Evolutionary conservation across 352 stramenopile genomes (phyloP), one percentile per base, ranked within the genome.

Genomic region (Albugo laibachii): DNA sequence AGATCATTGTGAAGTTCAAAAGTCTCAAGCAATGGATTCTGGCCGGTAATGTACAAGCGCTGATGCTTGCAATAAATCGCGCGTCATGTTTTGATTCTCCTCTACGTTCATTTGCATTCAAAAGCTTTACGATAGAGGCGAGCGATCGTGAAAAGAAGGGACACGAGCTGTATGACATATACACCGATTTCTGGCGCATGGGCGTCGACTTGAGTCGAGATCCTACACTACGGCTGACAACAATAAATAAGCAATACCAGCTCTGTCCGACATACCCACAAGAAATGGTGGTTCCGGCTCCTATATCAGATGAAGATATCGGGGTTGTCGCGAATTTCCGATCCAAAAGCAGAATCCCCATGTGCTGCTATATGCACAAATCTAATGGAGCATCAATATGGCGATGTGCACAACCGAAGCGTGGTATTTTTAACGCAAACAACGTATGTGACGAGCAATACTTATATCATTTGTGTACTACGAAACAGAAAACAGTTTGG

Each of bases 391-490:
- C 80, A 13, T 73, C 73, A 12, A 66, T 94, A 37, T 87, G 77
- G 68, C 70, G 81, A 1, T 91, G 79, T 47, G 79, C 79, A 6
- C 81, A 94, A 55, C 81, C 81, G 0, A 85, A 92, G 53, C 70
- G 75, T 1, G 81, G 81, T 3, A 78, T 94, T 49, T 61, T 91
- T 19, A 77, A 88, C 51, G 48, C 69, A 0, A 75, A 87, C 52
- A 89, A 63, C 51, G 47, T 58, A 0, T 55, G 66, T 0, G 81
- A 94, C 49, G 79, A 92, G 36, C 57, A 66, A n/a, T 83, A 86
- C 54, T 53, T 91, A 42, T 58, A 63, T 34, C 59, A 65, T 18
- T 71, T 92, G 46, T 70, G 61, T 11, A 65, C 81, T 47, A 36
- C 59, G 39, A 57, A 68, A 36, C 65, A 76, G 16, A 51, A 49